Evolutionary conservation across 139 green algal species (phyloP).

Genomic region (Coccomyxa sp.): DNA sequence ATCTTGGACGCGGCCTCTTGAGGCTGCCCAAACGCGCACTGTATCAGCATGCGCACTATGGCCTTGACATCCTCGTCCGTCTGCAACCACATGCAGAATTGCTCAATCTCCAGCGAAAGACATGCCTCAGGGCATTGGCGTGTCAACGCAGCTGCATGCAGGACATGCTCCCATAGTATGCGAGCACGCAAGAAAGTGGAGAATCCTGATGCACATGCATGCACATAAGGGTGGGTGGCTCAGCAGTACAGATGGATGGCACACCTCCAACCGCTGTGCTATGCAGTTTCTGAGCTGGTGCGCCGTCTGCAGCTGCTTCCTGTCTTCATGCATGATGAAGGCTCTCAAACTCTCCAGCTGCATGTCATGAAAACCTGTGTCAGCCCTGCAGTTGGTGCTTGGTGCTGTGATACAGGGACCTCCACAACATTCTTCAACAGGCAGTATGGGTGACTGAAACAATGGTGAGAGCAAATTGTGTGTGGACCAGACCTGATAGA

Average conservation of each 20-base stretch:
- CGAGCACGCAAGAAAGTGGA: too few relatives aligned
- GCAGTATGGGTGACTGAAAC: background rate
- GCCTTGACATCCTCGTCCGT: background rate
- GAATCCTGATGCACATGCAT: background rate
- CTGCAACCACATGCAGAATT: background rate
- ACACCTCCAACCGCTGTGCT: slow-evolving; percentile 1
- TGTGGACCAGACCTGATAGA: slow-evolving; percentile 29
- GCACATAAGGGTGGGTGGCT: background rate
- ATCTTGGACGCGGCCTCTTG: background rate
- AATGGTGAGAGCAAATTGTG: background rate
- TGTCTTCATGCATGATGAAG: slow-evolving; percentile 3
- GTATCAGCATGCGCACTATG: slow-evolving; percentile 9
- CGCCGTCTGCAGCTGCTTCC: slow-evolving; percentile 3
- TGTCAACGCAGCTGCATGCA: background rate
- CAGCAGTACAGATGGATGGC: background rate
- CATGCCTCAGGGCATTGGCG: background rate
- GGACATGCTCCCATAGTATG: too few relatives aligned
- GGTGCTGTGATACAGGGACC: background rate
- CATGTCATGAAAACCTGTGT: background rate
- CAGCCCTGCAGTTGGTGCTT: background rate
- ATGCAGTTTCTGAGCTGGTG: slow-evolving; percentile 11
- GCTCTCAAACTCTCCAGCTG: slow-evolving; percentile 13
- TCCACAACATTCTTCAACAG: background rate
- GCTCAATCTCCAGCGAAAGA: background rate
- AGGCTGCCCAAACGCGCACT: slow-evolving; percentile 17